Evolutionary conservation across 2,329 filamentous ascomycete genomes (phyloP), one percentile per base, ranked within the genome.

Genomic region (Penicillium sp.): DNA sequence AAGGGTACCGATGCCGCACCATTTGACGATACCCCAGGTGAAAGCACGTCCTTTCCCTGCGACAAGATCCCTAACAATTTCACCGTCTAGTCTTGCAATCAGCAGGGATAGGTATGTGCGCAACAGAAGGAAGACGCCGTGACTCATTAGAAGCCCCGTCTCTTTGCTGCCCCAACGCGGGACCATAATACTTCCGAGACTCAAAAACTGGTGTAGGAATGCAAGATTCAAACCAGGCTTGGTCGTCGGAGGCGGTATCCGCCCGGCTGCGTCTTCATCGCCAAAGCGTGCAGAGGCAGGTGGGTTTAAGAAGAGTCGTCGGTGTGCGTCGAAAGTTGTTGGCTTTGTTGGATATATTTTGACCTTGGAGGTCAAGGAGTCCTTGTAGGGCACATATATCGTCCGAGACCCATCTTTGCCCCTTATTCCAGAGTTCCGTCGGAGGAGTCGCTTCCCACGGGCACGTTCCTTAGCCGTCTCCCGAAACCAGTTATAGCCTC

Each of bases 101-200:
- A 99, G 88, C 3, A 99, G 83, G 9, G 94, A 98, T 11, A 99
- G 85, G 73, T 99, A 99, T 49, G 95, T 99, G 63, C 95, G 85
- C 56, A 98, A 83, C 83, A 99, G 88, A 65, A 99, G 79, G 76
- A 98, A 99, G 31, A 92, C 83, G 19, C 91, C 90, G 73, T 99
- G 95, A 71, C 93, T 95, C 65, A 97, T 78, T 31, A 99, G 82
- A 66, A 99, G 80, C 1, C 93, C 94, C 0, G 94, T 93, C 81
- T 98, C 95, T 76, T 99, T 99, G 76, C 93, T 97, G 17, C 90
- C 90, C 91, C 94, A 97, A 66, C 94, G 84, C 6, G 95, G 95
- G 65, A 99, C 91, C 92, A 98, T 96, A 73, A 99, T 98, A 79
- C 93, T 97, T 81, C 98, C 88, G 58, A 99, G 81, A 73, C 94